A percentile compares a stretch with the other conserved stretches of the same genome.
Conservation (phyloP, 352 stramenopile genomes). For the Phytophthora pini region DNA sequence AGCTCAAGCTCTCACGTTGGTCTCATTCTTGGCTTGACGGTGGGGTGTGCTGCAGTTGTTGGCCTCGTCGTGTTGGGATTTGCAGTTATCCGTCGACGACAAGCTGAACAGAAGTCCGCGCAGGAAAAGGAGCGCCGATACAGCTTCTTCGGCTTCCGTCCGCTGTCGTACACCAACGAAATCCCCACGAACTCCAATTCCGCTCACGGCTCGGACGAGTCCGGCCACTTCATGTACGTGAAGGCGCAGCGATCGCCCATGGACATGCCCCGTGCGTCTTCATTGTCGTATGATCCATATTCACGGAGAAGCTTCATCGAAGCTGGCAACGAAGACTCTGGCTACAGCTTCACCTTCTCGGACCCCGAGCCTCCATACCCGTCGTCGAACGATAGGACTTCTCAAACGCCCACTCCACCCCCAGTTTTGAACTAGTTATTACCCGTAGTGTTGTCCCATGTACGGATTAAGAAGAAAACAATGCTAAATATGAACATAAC, state of each 20-base stretch:
- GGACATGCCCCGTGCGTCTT: conserved; percentile 42
- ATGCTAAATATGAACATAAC: conserved; percentile 21
- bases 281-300: conserved; percentile 66
- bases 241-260: conserved; percentile 50
- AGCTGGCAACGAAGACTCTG: conserved; percentile 29
- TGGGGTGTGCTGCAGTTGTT: conserved; percentile 37
- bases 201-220: conserved; percentile 45
- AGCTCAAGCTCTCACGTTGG: conserved; percentile 25
- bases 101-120: conserved; percentile 8
- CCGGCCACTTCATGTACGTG: conserved; percentile 59
- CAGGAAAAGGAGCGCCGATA: conserved; percentile 31
- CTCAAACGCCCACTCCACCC: conserved; percentile 19
- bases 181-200: conserved; percentile 48
- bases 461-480: conserved; percentile 10
- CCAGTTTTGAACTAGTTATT: conserved; percentile 23
- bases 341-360: conserved; percentile 53
- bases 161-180: conserved; percentile 49
- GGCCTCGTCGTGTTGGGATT: conserved; percentile 38
- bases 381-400: conserved; percentile 17
- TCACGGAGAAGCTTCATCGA: conserved; percentile 47
- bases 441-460: conserved; percentile 11
- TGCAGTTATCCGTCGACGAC: conserved; percentile 30
- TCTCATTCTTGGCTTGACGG: conserved; percentile 45
- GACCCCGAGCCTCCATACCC: conserved; percentile 26
- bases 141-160: conserved; percentile 51